A percentile compares a stretch with the other conserved stretches of the same genome.
Conservation (phyloP, 164 flowering plant genomes). For the Magnolia officinalis region DNA sequence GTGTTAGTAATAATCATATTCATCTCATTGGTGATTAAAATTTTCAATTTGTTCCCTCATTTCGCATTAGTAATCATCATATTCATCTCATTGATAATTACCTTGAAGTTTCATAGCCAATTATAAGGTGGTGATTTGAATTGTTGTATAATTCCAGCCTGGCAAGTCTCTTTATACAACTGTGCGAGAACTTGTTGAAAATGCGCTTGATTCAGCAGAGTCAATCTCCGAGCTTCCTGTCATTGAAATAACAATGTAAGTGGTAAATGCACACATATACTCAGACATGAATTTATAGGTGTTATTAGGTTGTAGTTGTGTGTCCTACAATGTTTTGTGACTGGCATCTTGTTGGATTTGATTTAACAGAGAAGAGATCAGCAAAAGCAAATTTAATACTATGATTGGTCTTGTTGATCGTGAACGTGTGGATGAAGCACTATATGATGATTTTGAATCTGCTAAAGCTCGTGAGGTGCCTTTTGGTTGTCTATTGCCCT, state of each 20-base stretch:
- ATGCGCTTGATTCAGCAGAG: conserved; percentile 95
- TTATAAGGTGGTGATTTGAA: conserved; percentile 8
- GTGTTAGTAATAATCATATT: not conserved
- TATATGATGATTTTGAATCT: conserved; percentile 93
- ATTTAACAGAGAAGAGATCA: conserved; percentile 79
- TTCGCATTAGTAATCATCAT: not conserved
- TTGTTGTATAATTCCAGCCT: conserved; percentile 47
- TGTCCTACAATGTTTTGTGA: not conserved
- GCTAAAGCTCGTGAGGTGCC: conserved; percentile 92
- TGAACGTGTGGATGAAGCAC: conserved; percentile 82
- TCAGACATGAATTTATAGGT: not conserved
- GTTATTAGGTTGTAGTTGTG: not conserved
- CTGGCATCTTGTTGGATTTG: not conserved
- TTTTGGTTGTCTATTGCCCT: not conserved
- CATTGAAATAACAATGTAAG: conserved; percentile 89
- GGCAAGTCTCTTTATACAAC: conserved; percentile 93
- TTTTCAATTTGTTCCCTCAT: not conserved
- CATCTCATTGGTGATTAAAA: not conserved
- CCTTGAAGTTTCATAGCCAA: not conserved
- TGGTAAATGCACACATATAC: not conserved
- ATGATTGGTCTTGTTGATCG: conserved; percentile 93
- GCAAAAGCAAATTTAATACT: conserved; percentile 73
- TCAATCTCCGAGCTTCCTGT: conserved; percentile 89
- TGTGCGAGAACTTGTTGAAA: conserved; percentile 93
- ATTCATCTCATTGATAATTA: not conserved